Evolutionary conservation across 768 basidiomycete species (phyloP), one percentile per base, ranked within the genome.

Genomic region (Phanerochaete sordida): DNA sequence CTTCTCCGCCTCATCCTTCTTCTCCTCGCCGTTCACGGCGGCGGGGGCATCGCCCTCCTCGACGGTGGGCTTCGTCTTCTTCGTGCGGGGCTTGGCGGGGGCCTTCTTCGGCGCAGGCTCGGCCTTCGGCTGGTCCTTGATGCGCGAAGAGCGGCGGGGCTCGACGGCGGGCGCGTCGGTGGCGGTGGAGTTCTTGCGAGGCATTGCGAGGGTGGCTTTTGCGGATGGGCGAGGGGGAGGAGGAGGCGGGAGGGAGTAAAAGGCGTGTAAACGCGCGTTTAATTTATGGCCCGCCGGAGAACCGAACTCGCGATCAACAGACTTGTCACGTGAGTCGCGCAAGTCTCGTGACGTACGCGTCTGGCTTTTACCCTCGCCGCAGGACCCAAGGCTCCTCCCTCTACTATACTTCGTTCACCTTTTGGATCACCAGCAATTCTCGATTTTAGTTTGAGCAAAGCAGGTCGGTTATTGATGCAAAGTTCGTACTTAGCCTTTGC

Each of bases 61-160:
- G 43, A 70, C 70, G 55, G 67, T 68, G 58, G 72, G 65, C 58
- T 79, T 77, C 48, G 51, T 67, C 66, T 80, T 81, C 72, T 73
- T 78, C 44, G 77, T 73, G 65, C 85, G 79, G 49, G 87, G 85
- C 74, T 89, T 90, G 6, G 84, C 77, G 24, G 80, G 76, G 47
- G 82, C 74, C 71, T 85, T 89, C 81, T 87, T 88, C 74, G 30
- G 69, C 59, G 76, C 72, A 43, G 71, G 44, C 27, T 75, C 85
- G 1, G 75, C 69, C 71, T 85, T 88, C 56, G 86, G 86, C 60
- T 82, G 80, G 27, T 86, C 87, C 72, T 90, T 90, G 75, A 91
- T 89, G 67, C 88, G 85, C 31, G 81, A 74, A 8, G 88, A 90
- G 74, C 88, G 88, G 72, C 88, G 87, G 37, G 88, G 88, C 68